These are phyloP conservation scores for Neonectria hederae DNA, from an alignment of 2,329 filamentous ascomycete species.

Conservation along the genomic window DNA sequence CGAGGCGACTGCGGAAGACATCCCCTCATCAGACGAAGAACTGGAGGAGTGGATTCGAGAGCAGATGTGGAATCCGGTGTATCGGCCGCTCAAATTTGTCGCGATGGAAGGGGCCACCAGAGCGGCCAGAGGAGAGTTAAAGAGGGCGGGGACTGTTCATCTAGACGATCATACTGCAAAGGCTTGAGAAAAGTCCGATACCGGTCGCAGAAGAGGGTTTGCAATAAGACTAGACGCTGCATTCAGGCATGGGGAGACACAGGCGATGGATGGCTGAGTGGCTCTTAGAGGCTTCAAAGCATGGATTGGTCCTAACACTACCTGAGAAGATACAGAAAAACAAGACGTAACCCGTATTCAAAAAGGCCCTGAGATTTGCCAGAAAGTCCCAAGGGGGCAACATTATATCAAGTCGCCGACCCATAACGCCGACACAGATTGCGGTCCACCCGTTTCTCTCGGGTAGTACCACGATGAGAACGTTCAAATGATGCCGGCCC, in stretches of 20 bases:
- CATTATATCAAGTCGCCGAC: constrained; percentile 33
- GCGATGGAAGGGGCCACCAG: constrained; percentile 60
- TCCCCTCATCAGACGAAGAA: constrained; percentile 65
- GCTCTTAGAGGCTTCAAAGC: constrained; percentile 13
- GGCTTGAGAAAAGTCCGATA: background rate
- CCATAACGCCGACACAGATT: constrained; percentile 39
- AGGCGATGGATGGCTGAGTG: background rate
- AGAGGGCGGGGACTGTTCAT: constrained; percentile 44
- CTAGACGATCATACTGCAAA: constrained; percentile 26
- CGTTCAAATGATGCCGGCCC: constrained; percentile 64
- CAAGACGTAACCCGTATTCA: constrained; percentile 30
- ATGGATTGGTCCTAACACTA: constrained; percentile 22
- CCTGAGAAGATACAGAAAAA: constrained; percentile 11
- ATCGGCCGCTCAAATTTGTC: constrained; percentile 70
- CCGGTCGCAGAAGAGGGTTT: background rate
- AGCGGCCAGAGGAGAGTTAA: constrained; percentile 58
- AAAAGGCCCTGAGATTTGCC: constrained; percentile 22
- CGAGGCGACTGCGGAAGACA: constrained; percentile 70
- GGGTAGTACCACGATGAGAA: background rate
- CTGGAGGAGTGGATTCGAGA: constrained; percentile 77
- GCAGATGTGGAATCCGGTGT: constrained; percentile 83
- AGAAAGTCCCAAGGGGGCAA: constrained; percentile 23
- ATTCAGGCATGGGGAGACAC: background rate
- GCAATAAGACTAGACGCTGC: background rate
- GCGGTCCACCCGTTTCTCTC: constrained; percentile 25